These are phyloP conservation scores for Geotrichum europaeum DNA, from an alignment of 1,139 yeast genomes.

Conservation along the genomic window DNA sequence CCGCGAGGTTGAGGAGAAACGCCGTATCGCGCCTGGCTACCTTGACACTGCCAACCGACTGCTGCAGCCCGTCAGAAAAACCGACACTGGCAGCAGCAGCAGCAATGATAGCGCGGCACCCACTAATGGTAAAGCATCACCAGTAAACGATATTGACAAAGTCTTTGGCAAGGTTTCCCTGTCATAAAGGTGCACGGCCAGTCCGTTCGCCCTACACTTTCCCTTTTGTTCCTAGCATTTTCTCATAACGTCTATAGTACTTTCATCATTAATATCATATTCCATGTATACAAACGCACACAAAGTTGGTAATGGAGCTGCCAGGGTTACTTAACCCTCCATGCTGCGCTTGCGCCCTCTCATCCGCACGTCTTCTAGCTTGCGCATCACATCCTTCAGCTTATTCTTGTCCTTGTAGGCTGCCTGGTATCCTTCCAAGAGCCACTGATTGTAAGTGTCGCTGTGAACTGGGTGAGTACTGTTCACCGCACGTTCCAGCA, in stretches of 20 bases:
- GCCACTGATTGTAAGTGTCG: slow-evolving; percentile 57
- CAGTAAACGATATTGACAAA: slow-evolving; percentile 16
- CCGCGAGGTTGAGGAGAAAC: slow-evolving; percentile 29
- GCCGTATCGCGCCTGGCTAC: slow-evolving; percentile 43
- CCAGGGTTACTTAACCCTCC: slow-evolving; percentile 52
- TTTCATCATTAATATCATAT: background rate
- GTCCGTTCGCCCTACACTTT: background rate
- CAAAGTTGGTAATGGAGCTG: background rate
- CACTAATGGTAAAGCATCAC: background rate
- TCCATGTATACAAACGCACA: background rate
- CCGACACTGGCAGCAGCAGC: slow-evolving; percentile 7
- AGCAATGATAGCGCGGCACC: slow-evolving; percentile 4
- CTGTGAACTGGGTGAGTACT: slow-evolving; percentile 85
- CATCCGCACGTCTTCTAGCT: slow-evolving; percentile 77
- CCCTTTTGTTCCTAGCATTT: background rate
- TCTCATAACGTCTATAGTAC: background rate
- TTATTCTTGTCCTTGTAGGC: slow-evolving; percentile 27
- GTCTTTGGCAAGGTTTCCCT: slow-evolving; percentile 17
- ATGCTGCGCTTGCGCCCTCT: slow-evolving; percentile 94
- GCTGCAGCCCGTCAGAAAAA: slow-evolving; percentile 26
- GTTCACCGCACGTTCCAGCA: slow-evolving; percentile 80
- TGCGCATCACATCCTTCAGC: slow-evolving; percentile 49
- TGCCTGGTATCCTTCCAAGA: slow-evolving; percentile 62
- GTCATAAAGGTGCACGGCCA: background rate
- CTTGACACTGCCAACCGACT: slow-evolving; percentile 32